Evolutionary conservation across 2,329 filamentous ascomycete species (phyloP).

Genomic region (Talaromyces sp.): DNA sequence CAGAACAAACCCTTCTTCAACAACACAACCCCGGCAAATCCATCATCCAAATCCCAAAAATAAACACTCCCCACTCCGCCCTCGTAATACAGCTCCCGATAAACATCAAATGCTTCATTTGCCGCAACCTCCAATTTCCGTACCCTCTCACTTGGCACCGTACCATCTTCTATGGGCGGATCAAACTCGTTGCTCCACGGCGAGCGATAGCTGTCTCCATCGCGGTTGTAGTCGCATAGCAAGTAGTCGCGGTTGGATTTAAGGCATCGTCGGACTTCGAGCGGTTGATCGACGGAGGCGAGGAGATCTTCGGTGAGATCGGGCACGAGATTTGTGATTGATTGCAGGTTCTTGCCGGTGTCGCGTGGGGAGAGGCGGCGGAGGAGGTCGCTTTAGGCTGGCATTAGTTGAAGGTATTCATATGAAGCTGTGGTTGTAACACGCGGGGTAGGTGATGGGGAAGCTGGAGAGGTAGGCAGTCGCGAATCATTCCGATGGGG

Average conservation of each 20-base stretch:
- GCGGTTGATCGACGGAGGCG: constrained; percentile 93
- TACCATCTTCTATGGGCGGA: constrained; percentile 81
- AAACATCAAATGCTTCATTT: constrained; percentile 95
- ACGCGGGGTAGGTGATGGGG: constrained; percentile 5
- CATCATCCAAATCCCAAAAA: constrained; percentile 97
- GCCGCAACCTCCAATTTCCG: constrained; percentile 90
- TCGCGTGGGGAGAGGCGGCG: constrained; percentile 94
- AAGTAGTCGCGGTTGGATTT: constrained; percentile 93
- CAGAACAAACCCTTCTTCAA: constrained; percentile 74
- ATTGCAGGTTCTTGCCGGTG: constrained; percentile 80
- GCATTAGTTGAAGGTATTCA: neutral
- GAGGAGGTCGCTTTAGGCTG: constrained; percentile 75
- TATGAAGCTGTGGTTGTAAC: neutral
- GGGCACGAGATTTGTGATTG: constrained; percentile 83
- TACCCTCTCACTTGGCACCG: constrained; percentile 84
- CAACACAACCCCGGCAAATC: constrained; percentile 91
- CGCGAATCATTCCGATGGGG: neutral
- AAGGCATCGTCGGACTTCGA: constrained; percentile 78
- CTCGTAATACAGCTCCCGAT: constrained; percentile 88
- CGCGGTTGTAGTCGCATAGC: constrained; percentile 98
- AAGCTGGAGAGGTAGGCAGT: neutral
- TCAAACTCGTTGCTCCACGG: constrained; percentile 99
- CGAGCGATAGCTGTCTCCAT: constrained; percentile 94
- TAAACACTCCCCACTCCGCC: constrained; percentile 95
- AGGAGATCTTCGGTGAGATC: constrained; percentile 96